Evolutionary conservation across 225 moss, liverwort and hornwort genomes (phyloP), one percentile per base, ranked within the genome.

Genomic region (Polytrichum commune): DNA sequence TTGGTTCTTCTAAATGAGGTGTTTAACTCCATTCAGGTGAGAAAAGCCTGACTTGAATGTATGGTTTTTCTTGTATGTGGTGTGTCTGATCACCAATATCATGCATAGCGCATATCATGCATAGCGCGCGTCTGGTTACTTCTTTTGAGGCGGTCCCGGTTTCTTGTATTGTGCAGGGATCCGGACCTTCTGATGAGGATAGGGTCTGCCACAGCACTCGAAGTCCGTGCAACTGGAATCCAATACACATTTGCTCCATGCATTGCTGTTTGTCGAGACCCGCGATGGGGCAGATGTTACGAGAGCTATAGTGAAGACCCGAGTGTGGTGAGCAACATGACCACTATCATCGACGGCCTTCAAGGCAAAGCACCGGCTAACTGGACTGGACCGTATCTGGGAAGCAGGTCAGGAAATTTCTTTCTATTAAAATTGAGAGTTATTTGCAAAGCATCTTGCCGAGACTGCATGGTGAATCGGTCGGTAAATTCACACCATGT

Each of bases 301-400:
- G 95, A 95, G 68, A 92, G 92, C 63, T 95, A 89, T 69, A 93
- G 95, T 33, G 95, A 95, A 71, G 81, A 85, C 32, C 86, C 95
- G 0, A 84, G 72, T n/a, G 80, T 93, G 20, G 93, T 95, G 73
- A 71, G 64, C 22, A 85, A 72, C 68, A 84, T 95, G 82, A 91
- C 85, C 1, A 89, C 80, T 29, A 77, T 93, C 33, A 87, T 95
- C 23, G 72, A 86, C 8, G 95, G 95, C 5, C 81, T 91, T 53
- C 95, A 93, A 78, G 93, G 95, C n/a, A 75, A 81, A 28, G 80
- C 76, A 0, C 73, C 75, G 4, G 69, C 63, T 29, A 29, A 54
- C 2, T 76, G 82, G 35, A 78, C 63, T 7, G 89, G 79, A n/a
- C 95, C 93, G 4, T 90, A 62, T 63, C 77, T 95, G 62, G 72